A percentile compares a stretch with the other conserved stretches of the same genome.
These are phyloP conservation scores for Volutella citrinella DNA, from an alignment of 2,329 filamentous ascomycete genomes.

Conservation along the genomic window DNA sequence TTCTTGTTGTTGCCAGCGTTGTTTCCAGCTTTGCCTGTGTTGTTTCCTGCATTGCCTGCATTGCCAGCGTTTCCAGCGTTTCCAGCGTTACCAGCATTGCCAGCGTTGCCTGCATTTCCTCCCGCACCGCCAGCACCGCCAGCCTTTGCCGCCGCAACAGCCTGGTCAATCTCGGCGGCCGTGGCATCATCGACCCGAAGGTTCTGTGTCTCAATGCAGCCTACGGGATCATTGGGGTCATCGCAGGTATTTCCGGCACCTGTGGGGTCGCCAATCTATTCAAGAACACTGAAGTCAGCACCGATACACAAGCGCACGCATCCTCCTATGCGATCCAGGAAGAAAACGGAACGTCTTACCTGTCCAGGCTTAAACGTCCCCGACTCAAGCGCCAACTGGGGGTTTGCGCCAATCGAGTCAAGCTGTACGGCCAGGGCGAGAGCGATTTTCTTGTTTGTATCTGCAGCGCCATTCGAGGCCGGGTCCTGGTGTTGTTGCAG, in stretches of 20 bases:
- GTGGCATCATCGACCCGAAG: slow-evolving; percentile 54
- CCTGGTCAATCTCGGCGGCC: slow-evolving; percentile 48
- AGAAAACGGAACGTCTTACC: no score
- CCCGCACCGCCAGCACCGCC: no score
- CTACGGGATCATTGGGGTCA: slow-evolving; percentile 41
- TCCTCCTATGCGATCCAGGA: no score
- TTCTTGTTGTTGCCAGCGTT: no score
- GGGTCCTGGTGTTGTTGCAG: slow-evolving; percentile 67
- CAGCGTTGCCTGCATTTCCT: no score
- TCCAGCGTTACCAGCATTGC: no score
- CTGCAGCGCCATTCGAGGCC: slow-evolving; percentile 54
- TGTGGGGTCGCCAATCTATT: slow-evolving; percentile 11
- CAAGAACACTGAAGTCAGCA: background rate
- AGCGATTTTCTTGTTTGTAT: slow-evolving; percentile 58
- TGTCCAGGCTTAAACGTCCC: slow-evolving; percentile 63
- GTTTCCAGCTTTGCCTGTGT: no score
- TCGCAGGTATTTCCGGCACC: slow-evolving; percentile 43
- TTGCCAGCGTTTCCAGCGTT: no score
- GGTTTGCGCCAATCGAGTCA: slow-evolving; percentile 59
- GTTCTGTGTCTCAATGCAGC: slow-evolving; percentile 53
- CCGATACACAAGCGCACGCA: background rate
- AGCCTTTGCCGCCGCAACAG: no score
- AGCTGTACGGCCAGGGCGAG: slow-evolving; percentile 59
- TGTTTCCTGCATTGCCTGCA: no score
- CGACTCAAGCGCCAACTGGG: slow-evolving; percentile 55